phyloP scores from a whole-genome alignment of 75 land plant species.

The Sequoia sempervirens region DNA sequence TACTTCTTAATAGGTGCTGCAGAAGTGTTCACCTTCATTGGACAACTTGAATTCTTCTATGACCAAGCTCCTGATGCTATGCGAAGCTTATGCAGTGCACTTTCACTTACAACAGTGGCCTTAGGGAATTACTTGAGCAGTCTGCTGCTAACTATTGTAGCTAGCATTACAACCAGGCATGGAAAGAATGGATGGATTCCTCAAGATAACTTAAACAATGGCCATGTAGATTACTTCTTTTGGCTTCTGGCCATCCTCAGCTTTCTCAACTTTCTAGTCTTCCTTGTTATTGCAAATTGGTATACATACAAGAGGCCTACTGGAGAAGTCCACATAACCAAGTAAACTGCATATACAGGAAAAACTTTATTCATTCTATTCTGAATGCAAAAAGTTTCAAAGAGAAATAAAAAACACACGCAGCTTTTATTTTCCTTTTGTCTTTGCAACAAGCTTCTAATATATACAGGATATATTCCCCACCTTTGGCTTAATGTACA shows the following conservation, averaged over 20 bases:
- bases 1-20: slow-evolving; percentile 48
- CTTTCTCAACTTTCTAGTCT: slow-evolving; percentile 44
- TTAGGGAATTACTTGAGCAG: slow-evolving; percentile 73
- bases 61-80: slow-evolving; percentile 71
- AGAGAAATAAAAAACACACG: background rate
- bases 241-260: slow-evolving; percentile 63
- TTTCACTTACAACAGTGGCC: slow-evolving; percentile 65
- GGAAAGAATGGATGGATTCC: slow-evolving; percentile 80
- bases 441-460: background rate
- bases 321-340: slow-evolving; percentile 1
- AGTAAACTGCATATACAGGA: background rate
- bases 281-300: slow-evolving; percentile 27
- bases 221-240: slow-evolving; percentile 78
- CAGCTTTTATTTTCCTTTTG: background rate
- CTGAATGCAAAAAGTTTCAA: background rate
- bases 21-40: slow-evolving; percentile 49
- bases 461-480: background rate
- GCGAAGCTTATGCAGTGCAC: slow-evolving; percentile 65
- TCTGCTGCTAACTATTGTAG: slow-evolving; percentile 60
- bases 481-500: background rate
- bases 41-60: slow-evolving; percentile 52
- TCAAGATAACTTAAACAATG: slow-evolving; percentile 56
- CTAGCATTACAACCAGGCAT: slow-evolving; percentile 30
- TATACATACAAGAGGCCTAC: slow-evolving; percentile 48
- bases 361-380: background rate